Evolutionary conservation across 2,329 filamentous ascomycete genomes (phyloP).

Genomic region (Thermochaetoides dissita): DNA sequence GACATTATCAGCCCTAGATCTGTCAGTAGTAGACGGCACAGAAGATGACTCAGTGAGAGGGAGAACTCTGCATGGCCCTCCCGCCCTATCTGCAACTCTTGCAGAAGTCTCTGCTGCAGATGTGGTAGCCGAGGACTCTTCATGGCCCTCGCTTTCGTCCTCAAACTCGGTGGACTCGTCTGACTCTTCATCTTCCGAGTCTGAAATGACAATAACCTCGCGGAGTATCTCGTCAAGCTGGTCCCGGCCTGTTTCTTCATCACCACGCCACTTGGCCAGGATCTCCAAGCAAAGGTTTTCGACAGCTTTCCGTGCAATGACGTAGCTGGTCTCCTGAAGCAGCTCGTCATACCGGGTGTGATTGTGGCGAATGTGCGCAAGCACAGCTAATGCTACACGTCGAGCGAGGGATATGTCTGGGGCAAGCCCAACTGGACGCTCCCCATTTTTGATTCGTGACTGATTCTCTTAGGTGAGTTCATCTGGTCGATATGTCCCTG

Average conservation of each 20-base stretch:
- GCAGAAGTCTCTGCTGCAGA: conserved; percentile 2
- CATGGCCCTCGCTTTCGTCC: conserved; percentile 24
- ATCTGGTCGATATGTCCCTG: not conserved
- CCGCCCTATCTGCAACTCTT: not conserved
- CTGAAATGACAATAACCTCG: conserved; percentile 54
- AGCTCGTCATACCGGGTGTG: conserved; percentile 52
- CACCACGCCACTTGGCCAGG: conserved; percentile 58
- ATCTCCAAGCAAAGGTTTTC: conserved; percentile 48
- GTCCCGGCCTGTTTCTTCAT: conserved; percentile 54
- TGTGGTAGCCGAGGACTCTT: conserved; percentile 12
- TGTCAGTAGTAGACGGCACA: not conserved
- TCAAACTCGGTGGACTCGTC: conserved; percentile 18
- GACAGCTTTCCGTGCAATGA: conserved; percentile 46
- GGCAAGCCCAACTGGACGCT: conserved; percentile 44
- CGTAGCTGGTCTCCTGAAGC: conserved; percentile 42
- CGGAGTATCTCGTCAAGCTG: conserved; percentile 53
- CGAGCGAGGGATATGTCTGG: conserved; percentile 42
- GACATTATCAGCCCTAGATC: not conserved
- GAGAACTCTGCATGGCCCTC: not conserved
- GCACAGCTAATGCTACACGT: conserved; percentile 49
- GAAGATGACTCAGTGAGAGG: not conserved
- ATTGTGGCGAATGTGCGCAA: conserved; percentile 53
- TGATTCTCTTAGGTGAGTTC: conserved; percentile 2
- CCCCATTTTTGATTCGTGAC: conserved; percentile 27
- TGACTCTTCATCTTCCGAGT: conserved; percentile 35